Percentiles rank a stretch among this genome's conserved stretches.
These are phyloP conservation scores for Volvox africanus DNA, from an alignment of 139 green algal genomes.

Conservation along the genomic window DNA sequence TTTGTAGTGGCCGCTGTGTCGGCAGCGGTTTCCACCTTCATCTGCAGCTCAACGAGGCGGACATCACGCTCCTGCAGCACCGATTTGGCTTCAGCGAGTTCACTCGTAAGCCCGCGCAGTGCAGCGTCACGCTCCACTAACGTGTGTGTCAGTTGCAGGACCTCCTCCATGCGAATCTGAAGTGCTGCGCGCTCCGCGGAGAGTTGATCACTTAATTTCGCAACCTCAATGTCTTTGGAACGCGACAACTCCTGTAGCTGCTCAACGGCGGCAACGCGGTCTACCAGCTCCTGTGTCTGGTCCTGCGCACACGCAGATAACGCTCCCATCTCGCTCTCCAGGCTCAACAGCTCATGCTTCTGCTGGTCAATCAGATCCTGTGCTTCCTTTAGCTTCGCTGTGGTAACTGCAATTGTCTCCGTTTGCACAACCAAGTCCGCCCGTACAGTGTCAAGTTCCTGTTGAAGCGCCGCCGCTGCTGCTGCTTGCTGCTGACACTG, in stretches of 20 bases:
- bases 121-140: not conserved
- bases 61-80: not conserved
- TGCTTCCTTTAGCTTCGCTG: not conserved
- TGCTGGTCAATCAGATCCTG: not conserved
- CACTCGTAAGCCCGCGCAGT: not conserved
- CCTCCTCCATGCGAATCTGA: not conserved
- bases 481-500: not conserved
- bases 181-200: not conserved
- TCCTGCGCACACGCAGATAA: not conserved
- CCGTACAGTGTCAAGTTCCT: not conserved
- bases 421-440: not conserved
- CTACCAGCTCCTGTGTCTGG: not conserved
- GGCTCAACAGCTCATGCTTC: not conserved
- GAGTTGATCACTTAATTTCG: not conserved
- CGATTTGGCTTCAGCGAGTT: not conserved
- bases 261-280: not conserved
- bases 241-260: not conserved
- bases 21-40: not conserved
- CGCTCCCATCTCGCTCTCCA: conserved; percentile 1
- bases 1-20: not conserved
- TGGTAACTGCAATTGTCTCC: not conserved
- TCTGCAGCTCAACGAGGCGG: not conserved
- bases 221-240: not conserved
- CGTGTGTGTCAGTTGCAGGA: not conserved
- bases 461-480: not conserved